Evolutionary conservation across 2,329 filamentous ascomycete species (phyloP).

Genomic region (Diaporthe vexans): DNA sequence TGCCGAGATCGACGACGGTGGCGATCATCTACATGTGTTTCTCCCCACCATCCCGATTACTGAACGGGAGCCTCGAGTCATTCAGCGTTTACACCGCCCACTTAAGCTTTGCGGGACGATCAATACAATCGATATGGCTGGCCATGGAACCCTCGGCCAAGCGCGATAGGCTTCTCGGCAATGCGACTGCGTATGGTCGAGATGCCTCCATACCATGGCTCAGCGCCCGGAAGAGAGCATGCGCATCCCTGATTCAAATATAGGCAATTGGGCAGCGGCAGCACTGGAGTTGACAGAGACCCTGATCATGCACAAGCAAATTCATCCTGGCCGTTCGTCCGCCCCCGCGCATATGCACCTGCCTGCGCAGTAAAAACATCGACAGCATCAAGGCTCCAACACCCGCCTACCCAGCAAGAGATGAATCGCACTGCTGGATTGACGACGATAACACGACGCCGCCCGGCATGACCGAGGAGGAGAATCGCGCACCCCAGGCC

Average conservation of each 20-base stretch:
- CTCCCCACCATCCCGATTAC: not conserved
- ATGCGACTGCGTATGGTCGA: not conserved
- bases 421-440: not conserved
- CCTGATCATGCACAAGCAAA: not conserved
- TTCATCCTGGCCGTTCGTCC: not conserved
- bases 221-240: not conserved
- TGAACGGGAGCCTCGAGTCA: constrained; percentile 17
- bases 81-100: constrained; percentile 20
- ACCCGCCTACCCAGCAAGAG: not conserved
- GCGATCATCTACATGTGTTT: not conserved
- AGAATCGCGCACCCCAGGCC: constrained; percentile 2
- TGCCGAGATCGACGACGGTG: not conserved
- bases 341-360: not conserved
- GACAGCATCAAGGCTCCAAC: not conserved
- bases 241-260: not conserved
- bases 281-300: not conserved
- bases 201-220: not conserved
- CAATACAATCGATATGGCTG: not conserved
- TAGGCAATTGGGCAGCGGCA: not conserved
- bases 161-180: not conserved
- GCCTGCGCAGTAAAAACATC: not conserved
- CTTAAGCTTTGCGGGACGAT: not conserved
- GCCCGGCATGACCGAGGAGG: constrained; percentile 19
- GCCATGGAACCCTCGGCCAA: not conserved
- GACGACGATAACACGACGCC: not conserved